phyloP scores from a whole-genome alignment of 116 monocot species.

The Posidonia oceanica region DNA sequence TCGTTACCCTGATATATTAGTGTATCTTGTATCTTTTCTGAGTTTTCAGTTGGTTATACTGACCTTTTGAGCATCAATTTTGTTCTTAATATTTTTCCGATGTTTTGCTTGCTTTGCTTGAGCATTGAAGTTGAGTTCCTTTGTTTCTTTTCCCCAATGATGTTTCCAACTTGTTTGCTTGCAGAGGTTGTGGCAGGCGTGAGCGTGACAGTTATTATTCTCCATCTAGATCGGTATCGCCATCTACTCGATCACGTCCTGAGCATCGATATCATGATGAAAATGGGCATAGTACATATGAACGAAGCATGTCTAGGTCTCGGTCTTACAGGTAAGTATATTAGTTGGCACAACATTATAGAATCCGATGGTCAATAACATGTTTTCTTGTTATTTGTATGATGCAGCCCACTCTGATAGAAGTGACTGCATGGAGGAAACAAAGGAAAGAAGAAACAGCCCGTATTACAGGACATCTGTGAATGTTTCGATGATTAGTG shows the following conservation, averaged over 20 bases:
- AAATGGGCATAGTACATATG: constrained; percentile 9
- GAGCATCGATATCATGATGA: constrained; percentile 17
- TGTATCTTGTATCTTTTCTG: neutral
- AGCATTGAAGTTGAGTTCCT: neutral
- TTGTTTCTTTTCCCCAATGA: neutral
- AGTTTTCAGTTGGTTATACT: neutral
- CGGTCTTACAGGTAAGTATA: constrained; percentile 34
- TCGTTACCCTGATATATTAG: neutral
- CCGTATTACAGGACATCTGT: too few relatives aligned
- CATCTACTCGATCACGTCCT: constrained; percentile 14
- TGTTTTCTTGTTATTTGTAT: too few relatives aligned
- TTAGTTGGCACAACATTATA: neutral
- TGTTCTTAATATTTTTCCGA: too few relatives aligned
- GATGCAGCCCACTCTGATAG: too few relatives aligned
- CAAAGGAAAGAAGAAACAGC: too few relatives aligned
- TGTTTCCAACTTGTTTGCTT: neutral
- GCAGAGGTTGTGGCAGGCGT: constrained; percentile 23
- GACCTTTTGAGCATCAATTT: too few relatives aligned
- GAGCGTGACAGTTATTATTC: constrained; percentile 31
- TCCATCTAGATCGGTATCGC: constrained; percentile 25
- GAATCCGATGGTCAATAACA: neutral
- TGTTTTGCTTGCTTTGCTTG: too few relatives aligned
- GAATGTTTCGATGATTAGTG: too few relatives aligned
- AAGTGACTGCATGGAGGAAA: too few relatives aligned
- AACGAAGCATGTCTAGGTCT: constrained; percentile 22